Evolutionary conservation across 345 rosid genomes (phyloP).

Genomic region (Firmiana major): DNA sequence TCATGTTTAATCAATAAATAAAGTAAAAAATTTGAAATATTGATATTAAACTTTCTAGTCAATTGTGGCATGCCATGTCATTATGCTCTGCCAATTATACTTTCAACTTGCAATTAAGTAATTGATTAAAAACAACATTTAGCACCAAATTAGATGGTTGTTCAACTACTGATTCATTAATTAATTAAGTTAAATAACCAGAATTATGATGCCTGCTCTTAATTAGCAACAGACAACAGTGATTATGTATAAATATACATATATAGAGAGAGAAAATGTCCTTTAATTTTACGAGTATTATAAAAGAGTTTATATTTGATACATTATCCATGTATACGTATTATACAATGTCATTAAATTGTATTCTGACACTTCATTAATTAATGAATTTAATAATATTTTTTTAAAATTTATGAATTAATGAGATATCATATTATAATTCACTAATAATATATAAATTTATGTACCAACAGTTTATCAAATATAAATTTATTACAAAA

Average conservation of each 20-base stretch:
- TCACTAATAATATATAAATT: too few species aligned
- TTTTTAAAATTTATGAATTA: too few species aligned
- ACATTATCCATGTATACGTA: too few species aligned
- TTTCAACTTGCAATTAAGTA: neutral
- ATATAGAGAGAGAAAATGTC: neutral
- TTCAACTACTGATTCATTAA: neutral
- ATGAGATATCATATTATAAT: too few species aligned
- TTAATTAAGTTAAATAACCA: neutral
- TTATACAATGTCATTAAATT: too few species aligned
- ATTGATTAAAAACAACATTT: neutral
- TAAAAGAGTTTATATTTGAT: neutral
- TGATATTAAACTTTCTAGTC: neutral
- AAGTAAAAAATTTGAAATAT: neutral
- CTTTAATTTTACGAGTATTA: neutral
- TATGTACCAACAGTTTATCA: too few species aligned
- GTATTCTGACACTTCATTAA: too few species aligned
- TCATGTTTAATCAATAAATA: neutral
- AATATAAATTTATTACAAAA: neutral
- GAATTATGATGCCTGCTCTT: neutral
- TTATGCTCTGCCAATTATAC: neutral
- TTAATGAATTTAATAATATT: too few species aligned
- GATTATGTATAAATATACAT: neutral
- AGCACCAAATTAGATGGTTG: neutral
- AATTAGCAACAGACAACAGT: neutral
- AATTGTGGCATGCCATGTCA: neutral